Evolutionary conservation across 75 land plant species (phyloP).

Genomic region (Pinus taeda): DNA sequence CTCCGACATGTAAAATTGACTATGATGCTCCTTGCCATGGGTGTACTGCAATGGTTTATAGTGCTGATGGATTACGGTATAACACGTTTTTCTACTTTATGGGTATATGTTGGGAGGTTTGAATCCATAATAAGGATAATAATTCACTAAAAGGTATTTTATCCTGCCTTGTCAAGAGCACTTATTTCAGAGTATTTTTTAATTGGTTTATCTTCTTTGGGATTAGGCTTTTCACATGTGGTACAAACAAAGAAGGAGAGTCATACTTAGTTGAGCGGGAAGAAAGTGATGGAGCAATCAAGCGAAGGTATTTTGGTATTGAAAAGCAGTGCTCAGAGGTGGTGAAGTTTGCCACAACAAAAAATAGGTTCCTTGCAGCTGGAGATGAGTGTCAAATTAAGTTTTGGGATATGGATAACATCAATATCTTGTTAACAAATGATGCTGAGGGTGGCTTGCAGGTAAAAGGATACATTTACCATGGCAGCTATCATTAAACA

Average conservation of each 20-base stretch:
- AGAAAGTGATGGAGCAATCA: constrained; percentile 70
- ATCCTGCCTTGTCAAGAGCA: background rate
- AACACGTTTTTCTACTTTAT: background rate
- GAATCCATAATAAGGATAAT: background rate
- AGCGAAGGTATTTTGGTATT: constrained; percentile 49
- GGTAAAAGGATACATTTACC: background rate
- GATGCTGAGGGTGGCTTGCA: constrained; percentile 53
- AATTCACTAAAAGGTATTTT: background rate
- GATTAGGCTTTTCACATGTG: constrained; percentile 65
- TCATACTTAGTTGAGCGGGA: constrained; percentile 72
- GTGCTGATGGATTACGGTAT: constrained; percentile 90
- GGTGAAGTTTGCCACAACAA: constrained; percentile 65
- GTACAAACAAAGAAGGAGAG: constrained; percentile 72
- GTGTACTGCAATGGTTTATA: constrained; percentile 93
- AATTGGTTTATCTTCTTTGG: constrained; percentile 2
- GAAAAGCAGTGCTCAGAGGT: constrained; percentile 48
- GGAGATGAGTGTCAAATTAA: constrained; percentile 47
- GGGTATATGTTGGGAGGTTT: background rate
- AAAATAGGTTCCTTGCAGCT: constrained; percentile 48
- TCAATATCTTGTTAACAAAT: constrained; percentile 31
- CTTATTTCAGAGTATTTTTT: background rate
- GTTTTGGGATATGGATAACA: constrained; percentile 62
- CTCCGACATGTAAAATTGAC: constrained; percentile 76
- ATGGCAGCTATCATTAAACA: background rate
- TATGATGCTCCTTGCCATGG: constrained; percentile 90